These are phyloP conservation scores for Daldinia eschscholtzii DNA, from an alignment of 2,329 filamentous ascomycete genomes.

Conservation along the genomic window DNA sequence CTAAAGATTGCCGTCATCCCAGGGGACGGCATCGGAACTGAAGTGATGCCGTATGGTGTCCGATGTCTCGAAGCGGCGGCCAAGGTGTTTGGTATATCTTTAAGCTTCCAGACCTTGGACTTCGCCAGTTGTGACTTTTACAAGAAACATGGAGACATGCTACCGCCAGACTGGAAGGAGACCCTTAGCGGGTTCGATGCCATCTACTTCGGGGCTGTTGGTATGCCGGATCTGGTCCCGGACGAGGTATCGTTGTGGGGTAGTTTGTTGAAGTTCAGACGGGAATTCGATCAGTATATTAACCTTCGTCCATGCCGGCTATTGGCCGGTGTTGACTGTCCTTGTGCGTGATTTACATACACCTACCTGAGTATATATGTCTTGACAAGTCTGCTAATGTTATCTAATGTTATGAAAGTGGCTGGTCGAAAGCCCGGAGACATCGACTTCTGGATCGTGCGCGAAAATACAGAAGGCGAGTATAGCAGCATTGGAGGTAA, in stretches of 20 bases:
- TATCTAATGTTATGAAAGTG: constrained; percentile 49
- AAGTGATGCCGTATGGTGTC: constrained; percentile 74
- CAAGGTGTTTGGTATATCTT: constrained; percentile 62
- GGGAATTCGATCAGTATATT: constrained; percentile 76
- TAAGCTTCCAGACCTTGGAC: constrained; percentile 72
- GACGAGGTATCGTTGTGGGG: constrained; percentile 77
- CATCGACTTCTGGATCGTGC: constrained; percentile 73
- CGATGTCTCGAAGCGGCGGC: constrained; percentile 68
- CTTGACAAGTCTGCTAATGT: neutral
- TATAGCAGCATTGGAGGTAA: constrained; percentile 73
- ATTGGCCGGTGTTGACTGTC: constrained; percentile 70
- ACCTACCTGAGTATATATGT: too few relatives aligned
- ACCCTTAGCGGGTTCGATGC: constrained; percentile 71
- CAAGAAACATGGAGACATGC: constrained; percentile 57
- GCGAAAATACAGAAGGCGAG: constrained; percentile 74
- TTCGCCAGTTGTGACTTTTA: constrained; percentile 76
- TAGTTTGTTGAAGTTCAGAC: constrained; percentile 74
- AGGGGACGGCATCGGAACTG: constrained; percentile 77
- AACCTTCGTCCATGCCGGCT: constrained; percentile 75
- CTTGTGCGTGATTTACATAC: constrained; percentile 49
- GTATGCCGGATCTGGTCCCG: constrained; percentile 66
- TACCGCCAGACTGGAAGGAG: constrained; percentile 62
- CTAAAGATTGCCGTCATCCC: constrained; percentile 72
- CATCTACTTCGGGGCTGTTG: constrained; percentile 77
- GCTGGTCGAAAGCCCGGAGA: constrained; percentile 66